Base-by-base conservation (phyloP, 179 eudicot species). In the Drosera spatulata region DNA sequence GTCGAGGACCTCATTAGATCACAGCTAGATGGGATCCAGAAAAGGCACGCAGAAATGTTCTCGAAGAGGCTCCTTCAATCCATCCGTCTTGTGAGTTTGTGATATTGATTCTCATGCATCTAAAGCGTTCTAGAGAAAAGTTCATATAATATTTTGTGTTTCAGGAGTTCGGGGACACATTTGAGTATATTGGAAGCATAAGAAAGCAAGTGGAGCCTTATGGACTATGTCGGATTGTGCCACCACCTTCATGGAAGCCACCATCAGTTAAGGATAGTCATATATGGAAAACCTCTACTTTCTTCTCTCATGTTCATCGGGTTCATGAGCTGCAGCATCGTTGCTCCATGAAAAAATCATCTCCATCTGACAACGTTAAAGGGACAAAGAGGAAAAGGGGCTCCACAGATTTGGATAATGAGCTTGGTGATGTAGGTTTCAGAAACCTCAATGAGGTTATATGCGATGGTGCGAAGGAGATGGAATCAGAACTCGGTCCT, bases 201-300 rank as follows among this genome's bases (percentile, higher is more conserved):
- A 78, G 81, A 44, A 73, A 73, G 60, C 74, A 69, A 69, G 90
- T 80, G 52, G 86, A 80, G 73, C 69, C 76, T 22, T 83, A 71
- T 65, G 97, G 97, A 61, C 66, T 90, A 40, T 90, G 96, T 53
- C 85, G 94, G 53, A 81, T 91, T 67, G 77, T 85, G 54, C 97
- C 96, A 67, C 95, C 97, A 60, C 72, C 81, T 73, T 80, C 90
- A 11, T 90, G 95, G 93, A 64, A 75, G 70, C 72, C 83, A 10
- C 91, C 91, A 6, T 69, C 75, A 63, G 59, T 87, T 9, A 77
- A 72, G 71, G 83, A 79, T 50, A 74, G 72, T 40, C 61, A 64
- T 43, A 64, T 58, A 15, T 80, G 86, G 84, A 74, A 75, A 59
- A 69, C 60, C 68, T 69, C 53, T 11, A 74, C 66, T 52, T 80